Base-by-base conservation (phyloP, 2,329 filamentous ascomycete genomes). In the Phialophora expanda region DNA sequence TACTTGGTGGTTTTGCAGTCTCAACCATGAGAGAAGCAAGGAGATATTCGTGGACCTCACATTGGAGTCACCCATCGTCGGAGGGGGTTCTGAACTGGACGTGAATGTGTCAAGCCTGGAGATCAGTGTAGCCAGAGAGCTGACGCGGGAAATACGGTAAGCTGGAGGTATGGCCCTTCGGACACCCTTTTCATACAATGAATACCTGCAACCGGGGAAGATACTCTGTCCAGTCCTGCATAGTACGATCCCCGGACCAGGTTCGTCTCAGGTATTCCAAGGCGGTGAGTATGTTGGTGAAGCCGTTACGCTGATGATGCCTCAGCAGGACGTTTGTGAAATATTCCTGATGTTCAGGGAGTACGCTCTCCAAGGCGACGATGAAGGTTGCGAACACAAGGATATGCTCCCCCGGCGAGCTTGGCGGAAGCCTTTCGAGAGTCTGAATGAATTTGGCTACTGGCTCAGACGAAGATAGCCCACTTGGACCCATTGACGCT, bases 241-340 rank as follows among this genome's bases (percentile, higher is more conserved):
- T 51, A 22, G 48, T 28, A 26, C 9, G 0, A 1, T 4, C 11
- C 48, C 20, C 9, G 22, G 20, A 12, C 48, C 48, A 26, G 20
- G 4, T 28, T 51, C 24, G 48, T 51, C 20, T 26, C 48, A 51
- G 20, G 9, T 51, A 26, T 17, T 51, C 8, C 48, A 51, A 28
- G 24, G 48, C 48, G 11, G 48, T 28, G 9, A 28, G 20, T 12
- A 51, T 51, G 17, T 51, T 51, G 14, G 48, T 20, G 22, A 51
- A 51, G 48, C 48, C 48, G 48, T 51, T 51, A 51, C 48, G 48
- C 14, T 28, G 56, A 9, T 56, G 38, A 50, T 65, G 60, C 48
- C 60, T 60, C 24, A 65, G 50, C 5, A 65, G 32, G 7, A 56
- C 56, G 56, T 61, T 65, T 32, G 28, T 56, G 46, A 24, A 24